These are phyloP conservation scores for Populus simonii DNA, from an alignment of 345 rosid species.

Conservation along the genomic window DNA sequence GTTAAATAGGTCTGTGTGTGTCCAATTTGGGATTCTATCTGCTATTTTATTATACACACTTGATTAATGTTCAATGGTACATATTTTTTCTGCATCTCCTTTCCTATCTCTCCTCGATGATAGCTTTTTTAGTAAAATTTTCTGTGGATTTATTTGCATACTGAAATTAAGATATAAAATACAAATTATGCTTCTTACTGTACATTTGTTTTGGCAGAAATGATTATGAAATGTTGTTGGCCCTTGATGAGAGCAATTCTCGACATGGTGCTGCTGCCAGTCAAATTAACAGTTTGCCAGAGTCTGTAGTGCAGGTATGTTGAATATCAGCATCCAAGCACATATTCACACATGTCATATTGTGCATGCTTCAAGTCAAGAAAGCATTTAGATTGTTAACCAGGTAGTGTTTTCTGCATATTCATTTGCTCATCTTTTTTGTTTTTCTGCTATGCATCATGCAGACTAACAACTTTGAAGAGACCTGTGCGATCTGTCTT, in stretches of 20 bases:
- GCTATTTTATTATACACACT: too few relatives aligned
- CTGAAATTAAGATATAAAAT: background rate
- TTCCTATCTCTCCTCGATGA: too few relatives aligned
- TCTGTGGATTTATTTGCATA: too few relatives aligned
- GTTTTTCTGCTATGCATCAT: background rate
- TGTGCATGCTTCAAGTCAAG: background rate
- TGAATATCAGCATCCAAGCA: background rate
- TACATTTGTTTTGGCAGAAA: slow-evolving; percentile 44
- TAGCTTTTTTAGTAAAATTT: too few relatives aligned
- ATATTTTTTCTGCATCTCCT: too few relatives aligned
- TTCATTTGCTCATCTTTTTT: background rate
- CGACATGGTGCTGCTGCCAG: slow-evolving; percentile 58
- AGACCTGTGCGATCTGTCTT: slow-evolving; percentile 79
- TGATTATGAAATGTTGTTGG: slow-evolving; percentile 89
- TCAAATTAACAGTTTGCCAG: slow-evolving; percentile 75
- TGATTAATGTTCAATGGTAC: too few relatives aligned
- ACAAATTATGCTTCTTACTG: background rate
- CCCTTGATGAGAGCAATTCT: slow-evolving; percentile 73
- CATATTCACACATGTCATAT: slow-evolving; percentile 31
- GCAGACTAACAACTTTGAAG: slow-evolving; percentile 63
- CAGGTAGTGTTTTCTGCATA: background rate
- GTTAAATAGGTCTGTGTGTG: too few relatives aligned
- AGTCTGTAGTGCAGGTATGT: slow-evolving; percentile 49
- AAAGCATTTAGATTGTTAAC: background rate
- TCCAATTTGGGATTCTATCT: too few relatives aligned